A percentile compares a stretch with the other conserved stretches of the same genome.
Evolutionary conservation across 306 rosid species (phyloP).

Genomic region (Arachis stenosperma): DNA sequence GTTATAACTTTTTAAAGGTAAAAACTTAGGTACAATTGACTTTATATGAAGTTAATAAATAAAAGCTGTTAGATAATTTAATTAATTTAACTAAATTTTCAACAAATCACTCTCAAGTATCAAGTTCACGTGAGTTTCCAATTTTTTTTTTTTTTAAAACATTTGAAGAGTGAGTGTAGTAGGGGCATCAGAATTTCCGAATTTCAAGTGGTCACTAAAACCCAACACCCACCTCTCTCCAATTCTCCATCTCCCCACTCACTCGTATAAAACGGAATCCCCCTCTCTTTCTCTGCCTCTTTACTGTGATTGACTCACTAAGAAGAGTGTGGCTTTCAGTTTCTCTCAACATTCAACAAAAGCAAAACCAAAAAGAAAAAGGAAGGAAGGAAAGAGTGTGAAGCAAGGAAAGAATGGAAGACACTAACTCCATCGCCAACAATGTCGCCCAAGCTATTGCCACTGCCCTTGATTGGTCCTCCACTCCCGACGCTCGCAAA

Average conservation of each 20-base stretch:
- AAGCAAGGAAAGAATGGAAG: slow-evolving; percentile 52
- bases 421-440: slow-evolving; percentile 43
- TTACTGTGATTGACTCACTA: too few species aligned
- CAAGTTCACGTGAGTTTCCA: too few species aligned
- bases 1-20: too few species aligned
- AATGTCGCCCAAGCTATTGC: slow-evolving; percentile 88
- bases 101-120: too few species aligned
- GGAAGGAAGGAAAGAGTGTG: background rate
- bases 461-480: slow-evolving; percentile 81
- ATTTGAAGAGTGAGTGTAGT: background rate
- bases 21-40: too few species aligned
- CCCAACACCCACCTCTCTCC: background rate
- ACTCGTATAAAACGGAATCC: background rate
- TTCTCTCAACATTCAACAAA: background rate
- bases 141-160: background rate
- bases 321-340: background rate
- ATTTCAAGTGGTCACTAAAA: background rate
- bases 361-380: background rate
- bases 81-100: too few species aligned
- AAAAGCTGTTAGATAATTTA: too few species aligned
- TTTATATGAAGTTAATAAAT: too few species aligned
- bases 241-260: background rate
- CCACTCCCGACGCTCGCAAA: slow-evolving; percentile 71
- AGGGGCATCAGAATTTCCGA: too few species aligned
- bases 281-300: background rate